These are phyloP conservation scores for Ganoderma lucidum DNA, from an alignment of 1,284 basidiomycete genomes.

Conservation along the genomic window DNA sequence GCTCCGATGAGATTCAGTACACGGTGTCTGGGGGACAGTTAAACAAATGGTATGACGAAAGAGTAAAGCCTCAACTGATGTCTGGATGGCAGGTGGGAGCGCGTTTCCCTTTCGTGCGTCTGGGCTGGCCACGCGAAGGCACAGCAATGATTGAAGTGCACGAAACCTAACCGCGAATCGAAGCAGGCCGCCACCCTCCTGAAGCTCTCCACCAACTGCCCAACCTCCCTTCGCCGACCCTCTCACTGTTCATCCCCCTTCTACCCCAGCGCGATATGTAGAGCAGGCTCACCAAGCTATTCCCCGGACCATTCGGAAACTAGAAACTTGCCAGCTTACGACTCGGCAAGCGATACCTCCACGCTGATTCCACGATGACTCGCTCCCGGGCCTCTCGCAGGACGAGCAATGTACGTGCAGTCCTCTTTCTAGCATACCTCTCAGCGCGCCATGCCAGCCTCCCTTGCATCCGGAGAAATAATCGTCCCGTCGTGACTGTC, in stretches of 20 bases:
- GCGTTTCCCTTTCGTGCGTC: neutral
- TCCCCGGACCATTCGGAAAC: neutral
- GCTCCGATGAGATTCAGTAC: neutral
- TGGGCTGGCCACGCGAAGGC: neutral
- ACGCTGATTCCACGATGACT: no score
- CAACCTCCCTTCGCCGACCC: neutral
- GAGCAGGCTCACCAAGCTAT: neutral
- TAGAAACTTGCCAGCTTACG: neutral
- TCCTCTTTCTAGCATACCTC: neutral
- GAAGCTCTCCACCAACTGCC: neutral
- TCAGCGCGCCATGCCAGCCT: neutral
- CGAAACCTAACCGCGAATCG: neutral
- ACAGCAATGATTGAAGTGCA: neutral
- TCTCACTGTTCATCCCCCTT: neutral
- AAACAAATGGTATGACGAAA: neutral
- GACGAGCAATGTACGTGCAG: neutral
- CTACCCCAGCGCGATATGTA: neutral
- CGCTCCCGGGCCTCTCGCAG: neutral
- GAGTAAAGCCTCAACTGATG: neutral
- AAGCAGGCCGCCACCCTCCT: neutral
- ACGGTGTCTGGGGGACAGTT: neutral
- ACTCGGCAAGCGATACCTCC: no score
- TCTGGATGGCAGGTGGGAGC: neutral
- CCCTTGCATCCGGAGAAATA: neutral
- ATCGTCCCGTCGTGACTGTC: neutral